phyloP scores from a whole-genome alignment of 2,329 filamentous ascomycete genomes.

The Pseudocercospora crystallina region DNA sequence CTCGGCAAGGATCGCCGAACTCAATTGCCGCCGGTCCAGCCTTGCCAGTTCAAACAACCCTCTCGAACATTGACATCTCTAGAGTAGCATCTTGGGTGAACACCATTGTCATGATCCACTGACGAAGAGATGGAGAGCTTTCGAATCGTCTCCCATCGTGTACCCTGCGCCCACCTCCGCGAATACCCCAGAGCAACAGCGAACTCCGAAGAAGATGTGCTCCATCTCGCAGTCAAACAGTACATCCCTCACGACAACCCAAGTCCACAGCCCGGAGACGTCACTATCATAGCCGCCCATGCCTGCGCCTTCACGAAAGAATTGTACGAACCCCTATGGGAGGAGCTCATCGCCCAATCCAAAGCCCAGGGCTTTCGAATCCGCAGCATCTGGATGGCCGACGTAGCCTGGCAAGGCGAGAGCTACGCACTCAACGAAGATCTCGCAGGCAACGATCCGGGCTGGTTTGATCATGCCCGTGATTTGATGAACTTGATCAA shows the following conservation, averaged over 20 bases:
- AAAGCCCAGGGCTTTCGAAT: constrained; percentile 62
- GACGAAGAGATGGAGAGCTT: constrained; percentile 7
- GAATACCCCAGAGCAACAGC: constrained; percentile 14
- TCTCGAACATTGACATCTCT: too few relatives aligned
- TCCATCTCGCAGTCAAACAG: constrained; percentile 25
- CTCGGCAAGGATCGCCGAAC: too few relatives aligned
- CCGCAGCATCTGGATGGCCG: constrained; percentile 81
- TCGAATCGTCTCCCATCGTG: constrained; percentile 5
- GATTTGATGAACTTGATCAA: constrained; percentile 85
- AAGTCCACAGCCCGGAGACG: constrained; percentile 20
- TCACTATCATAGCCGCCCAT: constrained; percentile 29
- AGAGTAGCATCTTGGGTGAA: too few relatives aligned
- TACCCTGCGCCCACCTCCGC: constrained; percentile 12
- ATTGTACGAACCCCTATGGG: constrained; percentile 29
- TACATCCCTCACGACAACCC: constrained; percentile 25
- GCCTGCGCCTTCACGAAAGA: constrained; percentile 28
- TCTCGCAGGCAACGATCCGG: constrained; percentile 76
- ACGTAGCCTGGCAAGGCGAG: constrained; percentile 76
- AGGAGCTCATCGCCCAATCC: constrained; percentile 19
- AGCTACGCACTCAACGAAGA: constrained; percentile 75
- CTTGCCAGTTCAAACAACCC: too few relatives aligned
- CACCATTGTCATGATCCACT: neutral
- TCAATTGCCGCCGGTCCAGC: too few relatives aligned
- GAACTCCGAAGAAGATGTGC: constrained; percentile 17
- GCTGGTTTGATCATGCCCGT: constrained; percentile 77